Conservation (phyloP, 768 basidiomycete species). For the Tricholoma bakamatsutake region DNA sequence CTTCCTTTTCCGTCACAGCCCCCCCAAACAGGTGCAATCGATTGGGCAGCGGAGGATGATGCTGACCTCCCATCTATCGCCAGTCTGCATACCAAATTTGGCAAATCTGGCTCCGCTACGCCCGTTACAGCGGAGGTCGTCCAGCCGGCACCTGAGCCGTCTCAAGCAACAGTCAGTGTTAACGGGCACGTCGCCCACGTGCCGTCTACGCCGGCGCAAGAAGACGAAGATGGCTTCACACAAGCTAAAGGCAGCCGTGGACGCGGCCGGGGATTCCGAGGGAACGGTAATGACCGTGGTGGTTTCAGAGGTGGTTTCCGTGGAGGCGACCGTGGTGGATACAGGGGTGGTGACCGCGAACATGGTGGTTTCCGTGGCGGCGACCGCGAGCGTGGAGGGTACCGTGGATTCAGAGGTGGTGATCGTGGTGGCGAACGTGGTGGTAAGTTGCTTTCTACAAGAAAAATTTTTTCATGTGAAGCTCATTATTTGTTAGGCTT, state of each 20-base stretch:
- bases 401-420: slow-evolving; percentile 24
- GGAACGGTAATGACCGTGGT: slow-evolving; percentile 19
- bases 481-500: slow-evolving; percentile 19
- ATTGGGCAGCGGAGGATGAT: slow-evolving; percentile 85
- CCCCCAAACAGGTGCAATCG: slow-evolving; percentile 37
- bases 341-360: slow-evolving; percentile 25
- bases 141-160: slow-evolving; percentile 13
- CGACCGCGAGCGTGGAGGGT: slow-evolving; percentile 30
- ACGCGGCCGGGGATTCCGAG: slow-evolving; percentile 36
- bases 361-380: slow-evolving; percentile 30
- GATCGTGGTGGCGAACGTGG: slow-evolving; percentile 32
- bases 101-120: slow-evolving; percentile 66
- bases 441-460: slow-evolving; percentile 15
- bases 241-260: slow-evolving; percentile 45
- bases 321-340: slow-evolving; percentile 30
- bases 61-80: slow-evolving; percentile 73
- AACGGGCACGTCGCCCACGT: slow-evolving; percentile 17
- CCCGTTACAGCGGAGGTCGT: slow-evolving; percentile 35
- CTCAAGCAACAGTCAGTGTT: slow-evolving; percentile 24
- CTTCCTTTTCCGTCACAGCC: slow-evolving; percentile 3
- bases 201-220: slow-evolving; percentile 16
- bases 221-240: slow-evolving; percentile 63
- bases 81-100: slow-evolving; percentile 70
- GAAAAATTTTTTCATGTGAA: background rate
- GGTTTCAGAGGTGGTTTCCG: slow-evolving; percentile 24